phyloP scores from a whole-genome alignment of 768 basidiomycete genomes.

The Agrocybe praecox region DNA sequence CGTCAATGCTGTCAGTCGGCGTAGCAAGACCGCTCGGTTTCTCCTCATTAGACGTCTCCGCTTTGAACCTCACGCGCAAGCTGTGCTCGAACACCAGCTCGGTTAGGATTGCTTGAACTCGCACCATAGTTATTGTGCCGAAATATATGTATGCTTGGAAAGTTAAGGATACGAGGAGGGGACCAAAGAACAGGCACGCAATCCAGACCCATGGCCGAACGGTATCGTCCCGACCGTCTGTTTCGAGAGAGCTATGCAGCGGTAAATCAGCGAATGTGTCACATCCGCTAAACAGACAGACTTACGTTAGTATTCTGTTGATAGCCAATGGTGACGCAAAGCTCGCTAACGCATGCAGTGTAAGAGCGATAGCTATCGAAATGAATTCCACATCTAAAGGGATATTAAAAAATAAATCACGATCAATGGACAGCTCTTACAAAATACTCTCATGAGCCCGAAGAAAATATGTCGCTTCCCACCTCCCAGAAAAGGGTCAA shows the following conservation, averaged over 20 bases:
- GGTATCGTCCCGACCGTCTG: conserved; percentile 44
- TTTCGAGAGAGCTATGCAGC: conserved; percentile 55
- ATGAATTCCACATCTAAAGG: conserved; percentile 26
- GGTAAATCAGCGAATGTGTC: neutral
- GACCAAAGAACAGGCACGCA: conserved; percentile 49
- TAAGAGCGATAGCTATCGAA: conserved; percentile 28
- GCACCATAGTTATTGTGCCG: conserved; percentile 41
- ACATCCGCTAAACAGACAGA: neutral
- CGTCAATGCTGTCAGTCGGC: no score
- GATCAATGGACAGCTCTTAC: conserved; percentile 11
- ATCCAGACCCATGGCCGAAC: conserved; percentile 74
- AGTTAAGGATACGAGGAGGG: conserved; percentile 42
- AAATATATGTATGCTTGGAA: conserved; percentile 61
- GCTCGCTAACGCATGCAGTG: conserved; percentile 25
- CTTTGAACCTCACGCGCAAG: conserved; percentile 65
- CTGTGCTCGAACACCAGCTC: conserved; percentile 46
- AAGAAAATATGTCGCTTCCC: conserved; percentile 48
- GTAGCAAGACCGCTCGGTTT: conserved; percentile 18
- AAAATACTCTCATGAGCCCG: conserved; percentile 42
- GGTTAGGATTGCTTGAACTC: conserved; percentile 43
- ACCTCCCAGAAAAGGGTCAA: conserved; percentile 41
- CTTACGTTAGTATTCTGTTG: conserved; percentile 43
- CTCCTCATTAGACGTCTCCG: conserved; percentile 27
- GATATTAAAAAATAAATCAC: neutral
- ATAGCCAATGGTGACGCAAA: conserved; percentile 46